These are phyloP conservation scores for Cryptosporidium canis DNA, from an alignment of 169 alveolate genomes.

Conservation along the genomic window DNA sequence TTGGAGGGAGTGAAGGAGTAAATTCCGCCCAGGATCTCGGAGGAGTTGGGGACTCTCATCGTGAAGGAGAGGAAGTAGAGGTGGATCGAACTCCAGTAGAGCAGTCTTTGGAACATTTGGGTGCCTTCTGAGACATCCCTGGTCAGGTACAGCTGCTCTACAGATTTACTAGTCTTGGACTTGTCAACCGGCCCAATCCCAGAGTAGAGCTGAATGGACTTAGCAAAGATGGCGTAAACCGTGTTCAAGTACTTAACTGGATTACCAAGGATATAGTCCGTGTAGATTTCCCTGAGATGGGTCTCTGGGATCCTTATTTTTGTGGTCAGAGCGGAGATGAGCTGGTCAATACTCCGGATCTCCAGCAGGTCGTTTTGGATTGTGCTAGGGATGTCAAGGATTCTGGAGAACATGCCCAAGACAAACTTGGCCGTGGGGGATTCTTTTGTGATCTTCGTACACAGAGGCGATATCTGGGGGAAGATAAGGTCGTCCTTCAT, in stretches of 20 bases:
- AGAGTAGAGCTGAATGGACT: neutral
- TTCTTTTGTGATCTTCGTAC: slow-evolving; percentile 21
- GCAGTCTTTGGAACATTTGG: slow-evolving; percentile 40
- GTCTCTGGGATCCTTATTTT: neutral
- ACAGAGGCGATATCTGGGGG: slow-evolving; percentile 34
- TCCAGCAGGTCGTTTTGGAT: neutral
- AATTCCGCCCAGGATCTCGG: slow-evolving; percentile 48
- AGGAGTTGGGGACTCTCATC: slow-evolving; percentile 37
- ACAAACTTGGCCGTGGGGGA: neutral
- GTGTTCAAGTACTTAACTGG: slow-evolving; percentile 29
- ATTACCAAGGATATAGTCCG: slow-evolving; percentile 28
- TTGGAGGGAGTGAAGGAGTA: slow-evolving; percentile 35
- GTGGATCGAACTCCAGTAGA: slow-evolving; percentile 60
- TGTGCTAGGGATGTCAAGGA: slow-evolving; percentile 19
- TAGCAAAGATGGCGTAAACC: neutral
- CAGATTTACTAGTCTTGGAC: neutral
- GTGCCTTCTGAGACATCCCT: neutral
- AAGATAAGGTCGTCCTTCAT: neutral
- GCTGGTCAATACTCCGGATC: slow-evolving; percentile 1
- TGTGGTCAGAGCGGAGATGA: neutral
- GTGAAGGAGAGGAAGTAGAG: slow-evolving; percentile 50
- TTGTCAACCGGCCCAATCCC: neutral
- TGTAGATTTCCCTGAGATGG: neutral
- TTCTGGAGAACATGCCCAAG: slow-evolving; percentile 7
- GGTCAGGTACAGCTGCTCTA: neutral